Base-by-base conservation (phyloP, 2,329 filamentous ascomycete species). In the Phialophora chinensis region DNA sequence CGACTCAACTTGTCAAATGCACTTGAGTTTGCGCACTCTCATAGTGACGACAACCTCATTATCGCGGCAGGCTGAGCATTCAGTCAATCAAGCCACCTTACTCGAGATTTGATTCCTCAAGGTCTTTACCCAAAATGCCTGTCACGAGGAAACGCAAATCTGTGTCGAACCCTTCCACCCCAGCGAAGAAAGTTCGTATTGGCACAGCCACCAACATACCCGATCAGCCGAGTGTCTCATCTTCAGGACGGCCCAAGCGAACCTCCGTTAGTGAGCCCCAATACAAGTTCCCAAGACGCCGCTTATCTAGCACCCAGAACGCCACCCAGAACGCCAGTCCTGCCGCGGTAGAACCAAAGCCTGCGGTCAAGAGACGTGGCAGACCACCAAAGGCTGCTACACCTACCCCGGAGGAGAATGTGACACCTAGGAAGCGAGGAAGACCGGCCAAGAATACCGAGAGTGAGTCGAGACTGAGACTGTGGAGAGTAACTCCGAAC, bases 171-270 rank as follows among this genome's bases (percentile, higher is more conserved):
- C n/a, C 53, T 10, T 35, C 47, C 38, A 47, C 63, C 5, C 52
- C 64, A 8, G 56, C 55, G 25, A 71, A 71, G 65, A 69, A 66
- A 50, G 69, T 66, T 60, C 67, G 69, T 23, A 67, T 69, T 23
- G 65, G 60, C 44, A 44, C 50, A n/a, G 57, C 60, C 12, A 58
- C 62, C 29, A 38, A 59, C 11, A 66, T 66, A 33, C 57, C 59
- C 42, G 61, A 69, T 38, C 50, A 20, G 29, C 23, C 29, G 31
- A 17, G 17, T 29, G 29, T 59, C n/a, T 65, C 66, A 17, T 38
- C 65, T 20, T 27, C 61, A 25, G 69, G 71, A 17, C 62, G 71
- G 17, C 68, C 70, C 23, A 73, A 63, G 62, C 61, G 71, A 60
- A 53, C 55, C 7, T 62, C 68, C 25, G 66, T 65, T 31, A 50